Evolutionary conservation across 202 grass and related monocot species (phyloP).

Genomic region (Dendrocalamus latiflorus): DNA sequence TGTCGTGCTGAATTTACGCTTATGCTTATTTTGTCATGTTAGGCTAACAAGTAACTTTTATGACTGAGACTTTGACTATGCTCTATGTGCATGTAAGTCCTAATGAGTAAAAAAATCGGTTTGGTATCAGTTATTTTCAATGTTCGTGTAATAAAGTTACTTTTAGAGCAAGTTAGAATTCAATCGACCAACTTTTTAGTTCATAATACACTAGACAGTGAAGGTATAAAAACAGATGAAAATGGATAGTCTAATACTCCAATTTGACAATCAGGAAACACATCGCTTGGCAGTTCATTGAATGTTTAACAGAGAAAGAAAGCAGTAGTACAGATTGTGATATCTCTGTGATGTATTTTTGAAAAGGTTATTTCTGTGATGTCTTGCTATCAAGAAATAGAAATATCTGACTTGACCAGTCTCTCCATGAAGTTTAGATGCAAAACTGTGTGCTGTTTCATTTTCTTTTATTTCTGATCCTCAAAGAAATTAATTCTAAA

Average conservation of each 20-base stretch:
- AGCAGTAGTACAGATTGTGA: background rate
- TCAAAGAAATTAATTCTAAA: background rate
- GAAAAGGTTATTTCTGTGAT: background rate
- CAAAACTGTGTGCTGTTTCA: background rate
- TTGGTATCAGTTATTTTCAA: constrained; percentile 13
- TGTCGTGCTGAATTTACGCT: background rate
- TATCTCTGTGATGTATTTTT: background rate
- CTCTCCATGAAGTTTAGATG: background rate
- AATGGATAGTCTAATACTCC: background rate
- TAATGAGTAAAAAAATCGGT: background rate
- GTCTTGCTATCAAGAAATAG: background rate
- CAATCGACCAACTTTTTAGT: background rate
- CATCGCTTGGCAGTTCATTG: background rate
- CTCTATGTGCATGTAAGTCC: background rate
- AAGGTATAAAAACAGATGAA: background rate
- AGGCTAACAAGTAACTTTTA: background rate
- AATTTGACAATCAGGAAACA: constrained; percentile 4
- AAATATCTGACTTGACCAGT: constrained; percentile 2
- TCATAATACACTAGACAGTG: background rate
- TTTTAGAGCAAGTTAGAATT: background rate
- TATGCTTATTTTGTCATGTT: background rate
- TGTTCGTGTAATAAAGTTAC: constrained; percentile 12
- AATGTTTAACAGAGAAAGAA: background rate
- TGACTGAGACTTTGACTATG: constrained; percentile 15
- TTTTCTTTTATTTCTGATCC: background rate